Conservation (phyloP, 2,329 filamentous ascomycete genomes). For the Sporothrix dimorphospora region DNA sequence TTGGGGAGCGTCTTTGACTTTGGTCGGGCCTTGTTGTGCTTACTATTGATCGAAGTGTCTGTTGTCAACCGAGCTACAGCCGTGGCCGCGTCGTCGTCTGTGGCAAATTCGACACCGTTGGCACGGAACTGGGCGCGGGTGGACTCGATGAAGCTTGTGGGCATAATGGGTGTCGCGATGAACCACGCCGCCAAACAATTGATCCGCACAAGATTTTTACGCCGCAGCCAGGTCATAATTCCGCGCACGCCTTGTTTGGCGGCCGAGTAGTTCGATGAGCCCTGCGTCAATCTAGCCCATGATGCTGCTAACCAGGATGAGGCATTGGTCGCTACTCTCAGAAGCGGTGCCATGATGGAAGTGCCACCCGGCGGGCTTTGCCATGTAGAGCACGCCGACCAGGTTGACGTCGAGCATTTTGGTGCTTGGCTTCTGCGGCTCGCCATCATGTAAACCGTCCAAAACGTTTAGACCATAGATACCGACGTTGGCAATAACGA, state of each 20-base stretch:
- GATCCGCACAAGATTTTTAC: background rate
- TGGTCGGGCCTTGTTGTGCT: no score
- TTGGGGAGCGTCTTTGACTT: no score
- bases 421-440: background rate
- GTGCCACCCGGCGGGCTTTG: background rate
- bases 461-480: background rate
- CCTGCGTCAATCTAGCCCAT: background rate
- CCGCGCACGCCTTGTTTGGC: background rate
- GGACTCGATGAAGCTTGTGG: background rate
- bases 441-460: background rate
- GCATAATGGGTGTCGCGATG: background rate
- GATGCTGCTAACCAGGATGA: background rate
- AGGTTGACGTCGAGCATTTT: background rate
- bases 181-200: slow-evolving; percentile 4
- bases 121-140: background rate
- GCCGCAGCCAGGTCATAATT: background rate
- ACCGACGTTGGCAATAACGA: background rate
- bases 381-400: background rate
- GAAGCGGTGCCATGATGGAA: background rate
- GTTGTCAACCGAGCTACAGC: background rate
- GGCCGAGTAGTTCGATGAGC: background rate
- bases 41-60: background rate
- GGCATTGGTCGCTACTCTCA: background rate
- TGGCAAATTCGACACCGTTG: background rate
- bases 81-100: background rate